Percentiles rank a stretch among this genome's conserved stretches.
Evolutionary conservation across 2,329 filamentous ascomycete genomes (phyloP).

Genomic region (Fusarium praegraminearum): DNA sequence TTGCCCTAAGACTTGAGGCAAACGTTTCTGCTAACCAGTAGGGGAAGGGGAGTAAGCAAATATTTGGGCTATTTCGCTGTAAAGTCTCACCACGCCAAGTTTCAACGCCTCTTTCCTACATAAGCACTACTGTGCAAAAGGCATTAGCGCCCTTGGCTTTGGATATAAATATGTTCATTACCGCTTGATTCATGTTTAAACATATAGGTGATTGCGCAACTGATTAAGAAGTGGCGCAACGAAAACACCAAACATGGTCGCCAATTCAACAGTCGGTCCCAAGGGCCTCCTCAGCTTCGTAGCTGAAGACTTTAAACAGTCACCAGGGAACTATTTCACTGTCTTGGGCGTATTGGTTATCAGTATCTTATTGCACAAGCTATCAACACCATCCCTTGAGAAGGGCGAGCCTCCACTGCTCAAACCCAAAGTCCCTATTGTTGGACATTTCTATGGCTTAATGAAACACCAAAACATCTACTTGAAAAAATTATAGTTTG

Average conservation of each 20-base stretch:
- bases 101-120: background rate
- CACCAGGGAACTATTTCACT: conserved; percentile 16
- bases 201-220: background rate
- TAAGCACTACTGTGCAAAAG: background rate
- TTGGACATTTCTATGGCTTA: conserved; percentile 59
- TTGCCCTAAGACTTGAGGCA: too few relatives aligned
- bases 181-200: background rate
- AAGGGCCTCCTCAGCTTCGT: conserved; percentile 9
- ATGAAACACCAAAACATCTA: conserved; percentile 33
- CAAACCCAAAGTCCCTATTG: conserved; percentile 19
- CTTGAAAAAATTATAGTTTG: conserved; percentile 37
- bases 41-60: too few relatives aligned
- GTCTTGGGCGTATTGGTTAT: background rate
- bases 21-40: too few relatives aligned
- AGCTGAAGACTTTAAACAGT: conserved; percentile 16
- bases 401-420: conserved; percentile 25
- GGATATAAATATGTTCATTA: background rate
- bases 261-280: background rate
- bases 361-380: background rate
- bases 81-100: background rate
- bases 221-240: background rate
- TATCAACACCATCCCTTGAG: conserved; percentile 20
- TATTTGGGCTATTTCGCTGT: background rate
- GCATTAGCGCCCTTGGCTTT: background rate
- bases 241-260: background rate